Percentiles rank a stretch among this genome's conserved stretches.
Conservation (phyloP, 345 rosid genomes). For the Aurinia saxatilis region DNA sequence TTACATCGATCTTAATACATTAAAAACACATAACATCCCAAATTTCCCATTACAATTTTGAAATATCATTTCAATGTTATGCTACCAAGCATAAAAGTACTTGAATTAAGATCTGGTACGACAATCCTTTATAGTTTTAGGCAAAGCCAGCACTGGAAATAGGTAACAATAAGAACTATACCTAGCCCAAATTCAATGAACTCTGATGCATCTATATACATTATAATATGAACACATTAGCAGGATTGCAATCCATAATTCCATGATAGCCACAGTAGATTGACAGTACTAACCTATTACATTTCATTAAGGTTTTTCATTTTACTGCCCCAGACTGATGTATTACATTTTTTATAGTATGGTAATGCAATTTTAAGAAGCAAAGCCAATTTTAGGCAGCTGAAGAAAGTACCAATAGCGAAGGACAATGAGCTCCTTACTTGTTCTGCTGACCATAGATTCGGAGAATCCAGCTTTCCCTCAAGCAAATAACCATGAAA, state of each 20-base stretch:
- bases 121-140: not conserved
- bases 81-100: not conserved
- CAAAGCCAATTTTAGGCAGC: slow-evolving; percentile 3
- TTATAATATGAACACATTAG: not conserved
- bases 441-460: slow-evolving; percentile 94
- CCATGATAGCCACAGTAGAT: not conserved
- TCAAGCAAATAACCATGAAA: slow-evolving; percentile 67
- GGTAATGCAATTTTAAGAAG: not conserved
- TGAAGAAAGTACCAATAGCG: slow-evolving; percentile 3
- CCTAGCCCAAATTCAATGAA: not conserved
- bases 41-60: not conserved
- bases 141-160: not conserved
- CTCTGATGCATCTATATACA: not conserved
- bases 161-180: not conserved
- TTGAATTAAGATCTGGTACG: not conserved
- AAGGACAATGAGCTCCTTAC: slow-evolving; percentile 39
- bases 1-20: not conserved
- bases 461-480: slow-evolving; percentile 73
- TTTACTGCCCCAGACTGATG: not conserved
- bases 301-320: not conserved
- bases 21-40: not conserved
- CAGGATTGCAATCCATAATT: not conserved
- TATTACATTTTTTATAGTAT: not conserved
- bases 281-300: not conserved
- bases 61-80: not conserved